A percentile compares a stretch with the other conserved stretches of the same genome.
Conservation (phyloP, 768 basidiomycete genomes). For the Clavulina sp. region DNA sequence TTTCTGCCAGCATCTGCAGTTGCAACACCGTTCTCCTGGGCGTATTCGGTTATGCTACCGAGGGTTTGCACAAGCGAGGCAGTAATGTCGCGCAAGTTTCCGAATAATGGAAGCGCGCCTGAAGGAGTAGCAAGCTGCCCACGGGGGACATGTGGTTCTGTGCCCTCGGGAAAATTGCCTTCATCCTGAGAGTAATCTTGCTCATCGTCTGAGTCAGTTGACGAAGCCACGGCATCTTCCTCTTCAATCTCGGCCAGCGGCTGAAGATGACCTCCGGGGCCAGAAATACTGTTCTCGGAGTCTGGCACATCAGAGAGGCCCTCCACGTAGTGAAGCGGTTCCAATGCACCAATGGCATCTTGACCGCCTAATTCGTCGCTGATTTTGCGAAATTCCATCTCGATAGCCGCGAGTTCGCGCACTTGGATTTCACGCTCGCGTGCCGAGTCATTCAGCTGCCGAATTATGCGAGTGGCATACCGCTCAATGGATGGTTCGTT, state of each 20-base stretch:
- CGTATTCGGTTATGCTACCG: constrained; percentile 65
- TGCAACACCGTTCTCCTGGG: constrained; percentile 73
- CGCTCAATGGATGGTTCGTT: constrained; percentile 33
- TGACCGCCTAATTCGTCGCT: constrained; percentile 60
- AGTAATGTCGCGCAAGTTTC: constrained; percentile 56
- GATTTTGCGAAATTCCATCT: constrained; percentile 64
- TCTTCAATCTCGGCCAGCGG: constrained; percentile 6
- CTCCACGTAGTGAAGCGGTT: constrained; percentile 35
- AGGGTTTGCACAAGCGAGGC: constrained; percentile 58
- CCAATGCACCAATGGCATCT: constrained; percentile 52
- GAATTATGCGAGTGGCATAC: constrained; percentile 59
- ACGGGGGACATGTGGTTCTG: not conserved
- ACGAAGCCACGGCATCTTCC: constrained; percentile 6
- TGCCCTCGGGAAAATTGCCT: constrained; percentile 21
- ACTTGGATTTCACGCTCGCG: constrained; percentile 69
- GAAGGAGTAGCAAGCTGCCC: constrained; percentile 28
- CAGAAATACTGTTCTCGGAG: not conserved
- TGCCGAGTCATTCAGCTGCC: constrained; percentile 54
- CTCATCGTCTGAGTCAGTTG: constrained; percentile 31
- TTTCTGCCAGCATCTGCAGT: constrained; percentile 75
- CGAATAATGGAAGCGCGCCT: constrained; percentile 44
- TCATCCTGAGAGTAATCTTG: constrained; percentile 27
- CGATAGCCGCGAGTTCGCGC: constrained; percentile 57
- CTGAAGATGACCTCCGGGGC: constrained; percentile 2
- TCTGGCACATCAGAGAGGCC: constrained; percentile 26